Conservation (phyloP, 1,139 yeast genomes). For the Spathaspora sp. region DNA sequence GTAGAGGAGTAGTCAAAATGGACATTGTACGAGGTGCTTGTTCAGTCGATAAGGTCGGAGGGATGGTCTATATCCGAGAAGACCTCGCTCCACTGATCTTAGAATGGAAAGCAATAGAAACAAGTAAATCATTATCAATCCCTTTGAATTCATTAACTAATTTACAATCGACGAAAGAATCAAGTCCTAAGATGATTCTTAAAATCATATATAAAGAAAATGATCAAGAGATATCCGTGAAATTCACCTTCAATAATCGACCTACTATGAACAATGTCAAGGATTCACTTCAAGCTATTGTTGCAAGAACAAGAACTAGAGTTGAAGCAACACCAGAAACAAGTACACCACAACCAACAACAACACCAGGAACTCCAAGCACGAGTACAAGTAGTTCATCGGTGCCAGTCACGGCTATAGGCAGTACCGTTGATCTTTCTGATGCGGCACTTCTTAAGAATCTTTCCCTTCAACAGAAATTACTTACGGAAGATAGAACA, state of each 20-base stretch:
- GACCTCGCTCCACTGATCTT: conserved; percentile 64
- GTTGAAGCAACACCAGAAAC: conserved; percentile 25
- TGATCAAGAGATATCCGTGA: conserved; percentile 44
- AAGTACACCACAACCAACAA: conserved; percentile 15
- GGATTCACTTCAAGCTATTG: conserved; percentile 65
- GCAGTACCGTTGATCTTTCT: conserved; percentile 20
- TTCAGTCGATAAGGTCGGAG: conserved; percentile 62
- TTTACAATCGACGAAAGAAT: conserved; percentile 74
- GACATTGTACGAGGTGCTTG: conserved; percentile 62
- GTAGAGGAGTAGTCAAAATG: conserved; percentile 15
- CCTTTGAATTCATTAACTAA: conserved; percentile 55
- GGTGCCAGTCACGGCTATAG: conserved; percentile 15
- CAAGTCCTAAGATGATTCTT: conserved; percentile 67
- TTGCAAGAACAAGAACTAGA: conserved; percentile 56
- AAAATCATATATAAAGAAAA: conserved; percentile 48
- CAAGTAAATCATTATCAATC: conserved; percentile 46
- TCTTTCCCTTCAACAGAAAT: conserved; percentile 72
- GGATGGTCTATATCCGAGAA: conserved; percentile 64
- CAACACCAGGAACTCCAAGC: conserved; percentile 7
- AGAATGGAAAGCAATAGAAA: conserved; percentile 65
- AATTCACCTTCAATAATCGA: conserved; percentile 66
- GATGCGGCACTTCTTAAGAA: conserved; percentile 58
- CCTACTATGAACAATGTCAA: conserved; percentile 76
- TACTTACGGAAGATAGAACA: conserved; percentile 68
- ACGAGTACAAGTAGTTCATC: conserved; percentile 16